These are phyloP conservation scores for Polychytrium aggregatum DNA, from an alignment of 192 early-diverging fungal species.

Conservation along the genomic window DNA sequence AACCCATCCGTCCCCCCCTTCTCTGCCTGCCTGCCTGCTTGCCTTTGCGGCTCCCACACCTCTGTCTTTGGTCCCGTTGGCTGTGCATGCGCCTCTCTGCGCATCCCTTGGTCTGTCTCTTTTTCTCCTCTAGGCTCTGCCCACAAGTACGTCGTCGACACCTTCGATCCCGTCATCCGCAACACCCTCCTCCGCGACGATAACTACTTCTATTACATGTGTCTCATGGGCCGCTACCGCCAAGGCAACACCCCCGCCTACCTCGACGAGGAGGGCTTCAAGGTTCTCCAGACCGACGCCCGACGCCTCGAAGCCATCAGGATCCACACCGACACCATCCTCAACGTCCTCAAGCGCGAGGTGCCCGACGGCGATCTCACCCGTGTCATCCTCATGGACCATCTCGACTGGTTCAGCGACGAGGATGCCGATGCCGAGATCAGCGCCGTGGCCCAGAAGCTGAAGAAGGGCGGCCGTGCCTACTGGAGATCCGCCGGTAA, in stretches of 20 bases:
- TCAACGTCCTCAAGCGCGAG: slow-evolving; percentile 42
- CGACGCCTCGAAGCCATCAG: slow-evolving; percentile 49
- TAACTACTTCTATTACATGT: slow-evolving; percentile 81
- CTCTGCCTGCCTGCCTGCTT: no score
- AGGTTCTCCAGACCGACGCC: slow-evolving; percentile 28
- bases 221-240: slow-evolving; percentile 60
- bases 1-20: no score
- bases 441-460: slow-evolving; percentile 43
- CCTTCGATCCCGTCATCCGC: slow-evolving; percentile 62
- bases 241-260: slow-evolving; percentile 61
- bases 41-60: no score
- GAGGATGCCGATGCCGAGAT: slow-evolving; percentile 64
- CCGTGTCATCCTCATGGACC: slow-evolving; percentile 75
- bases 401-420: slow-evolving; percentile 73
- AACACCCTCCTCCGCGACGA: slow-evolving; percentile 50
- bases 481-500: slow-evolving; percentile 74
- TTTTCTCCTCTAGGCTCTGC: slow-evolving; percentile 52
- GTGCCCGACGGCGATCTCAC: slow-evolving; percentile 56
- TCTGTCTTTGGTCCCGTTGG: no score
- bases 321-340: slow-evolving; percentile 74
- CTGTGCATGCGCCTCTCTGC: no score
- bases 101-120: no score
- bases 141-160: slow-evolving; percentile 68
- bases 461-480: slow-evolving; percentile 53
- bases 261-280: slow-evolving; percentile 59